Percentiles rank a stretch among this genome's conserved stretches.
Evolutionary conservation across 1,139 yeast genomes (phyloP).

Genomic region (Martiniozyma asiatica): DNA sequence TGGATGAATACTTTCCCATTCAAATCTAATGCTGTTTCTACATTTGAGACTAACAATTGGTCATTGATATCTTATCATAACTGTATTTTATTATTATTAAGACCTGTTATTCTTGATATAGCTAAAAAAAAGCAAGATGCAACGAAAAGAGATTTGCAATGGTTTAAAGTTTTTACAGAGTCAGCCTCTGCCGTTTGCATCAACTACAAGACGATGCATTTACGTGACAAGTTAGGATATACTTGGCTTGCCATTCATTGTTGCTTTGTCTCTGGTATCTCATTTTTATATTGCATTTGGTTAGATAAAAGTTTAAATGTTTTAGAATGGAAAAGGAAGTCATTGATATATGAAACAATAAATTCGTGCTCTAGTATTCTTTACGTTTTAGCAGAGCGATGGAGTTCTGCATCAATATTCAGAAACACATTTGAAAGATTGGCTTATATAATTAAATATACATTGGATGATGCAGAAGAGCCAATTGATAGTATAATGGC

Average conservation of each 20-base stretch:
- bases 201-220: slow-evolving; percentile 19
- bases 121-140: slow-evolving; percentile 13
- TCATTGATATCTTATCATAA: slow-evolving; percentile 23
- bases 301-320: slow-evolving; percentile 16
- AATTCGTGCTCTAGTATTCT: slow-evolving; percentile 21
- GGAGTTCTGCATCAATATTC: slow-evolving; percentile 16
- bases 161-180: slow-evolving; percentile 23
- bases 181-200: slow-evolving; percentile 21
- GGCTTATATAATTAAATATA: slow-evolving; percentile 7
- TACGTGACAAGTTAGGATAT: slow-evolving; percentile 16
- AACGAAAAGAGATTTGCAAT: slow-evolving; percentile 16
- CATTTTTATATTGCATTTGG: slow-evolving; percentile 23
- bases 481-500: background rate
- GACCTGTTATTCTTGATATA: slow-evolving; percentile 23
- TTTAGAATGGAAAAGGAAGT: slow-evolving; percentile 17
- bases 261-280: slow-evolving; percentile 22
- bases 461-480: slow-evolving; percentile 3
- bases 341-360: slow-evolving; percentile 20
- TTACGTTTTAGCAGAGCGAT: slow-evolving; percentile 21
- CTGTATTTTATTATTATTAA: slow-evolving; percentile 19
- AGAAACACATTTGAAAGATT: slow-evolving; percentile 13
- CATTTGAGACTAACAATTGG: slow-evolving; percentile 23
- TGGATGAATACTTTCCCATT: slow-evolving; percentile 23
- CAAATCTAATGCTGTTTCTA: slow-evolving; percentile 15
- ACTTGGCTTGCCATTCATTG: slow-evolving; percentile 24